These are phyloP conservation scores for Hyaloperonospora brassicae DNA, from an alignment of 352 stramenopile genomes.

Conservation along the genomic window DNA sequence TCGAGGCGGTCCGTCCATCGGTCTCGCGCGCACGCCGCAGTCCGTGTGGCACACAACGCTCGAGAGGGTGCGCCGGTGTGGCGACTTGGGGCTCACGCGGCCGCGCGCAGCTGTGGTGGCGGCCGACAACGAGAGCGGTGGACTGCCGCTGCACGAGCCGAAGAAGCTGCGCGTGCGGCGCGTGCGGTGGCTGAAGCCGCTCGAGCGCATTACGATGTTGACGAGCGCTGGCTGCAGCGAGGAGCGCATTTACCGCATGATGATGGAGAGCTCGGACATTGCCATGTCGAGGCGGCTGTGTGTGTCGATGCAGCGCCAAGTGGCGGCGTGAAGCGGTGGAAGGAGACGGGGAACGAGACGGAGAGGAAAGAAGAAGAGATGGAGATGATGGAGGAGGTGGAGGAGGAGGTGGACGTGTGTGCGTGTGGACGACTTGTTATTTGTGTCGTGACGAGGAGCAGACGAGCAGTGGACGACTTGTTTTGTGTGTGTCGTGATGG, in stretches of 20 bases:
- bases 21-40: constrained; percentile 33
- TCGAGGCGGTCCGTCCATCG: constrained; percentile 41
- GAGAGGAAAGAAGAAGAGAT: too few species aligned
- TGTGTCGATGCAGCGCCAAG: constrained; percentile 3
- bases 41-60: constrained; percentile 41
- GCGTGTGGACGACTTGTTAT: not conserved
- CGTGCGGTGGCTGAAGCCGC: constrained; percentile 55
- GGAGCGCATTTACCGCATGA: constrained; percentile 50
- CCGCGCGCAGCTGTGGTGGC: not conserved
- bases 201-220: constrained; percentile 50
- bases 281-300: constrained; percentile 43
- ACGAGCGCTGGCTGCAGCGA: constrained; percentile 53
- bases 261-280: constrained; percentile 59
- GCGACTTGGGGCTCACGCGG: constrained; percentile 17
- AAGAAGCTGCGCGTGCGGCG: constrained; percentile 2
- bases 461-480: not conserved
- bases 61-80: constrained; percentile 27
- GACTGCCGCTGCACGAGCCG: too few species aligned
- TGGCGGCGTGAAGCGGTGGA: not conserved
- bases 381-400: not conserved
- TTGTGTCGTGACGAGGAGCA: not conserved
- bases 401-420: not conserved
- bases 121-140: constrained; percentile 10
- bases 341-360: not conserved
- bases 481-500: not conserved